These are phyloP conservation scores for Peronospora farinosa DNA, from an alignment of 352 stramenopile species.

Conservation along the genomic window DNA sequence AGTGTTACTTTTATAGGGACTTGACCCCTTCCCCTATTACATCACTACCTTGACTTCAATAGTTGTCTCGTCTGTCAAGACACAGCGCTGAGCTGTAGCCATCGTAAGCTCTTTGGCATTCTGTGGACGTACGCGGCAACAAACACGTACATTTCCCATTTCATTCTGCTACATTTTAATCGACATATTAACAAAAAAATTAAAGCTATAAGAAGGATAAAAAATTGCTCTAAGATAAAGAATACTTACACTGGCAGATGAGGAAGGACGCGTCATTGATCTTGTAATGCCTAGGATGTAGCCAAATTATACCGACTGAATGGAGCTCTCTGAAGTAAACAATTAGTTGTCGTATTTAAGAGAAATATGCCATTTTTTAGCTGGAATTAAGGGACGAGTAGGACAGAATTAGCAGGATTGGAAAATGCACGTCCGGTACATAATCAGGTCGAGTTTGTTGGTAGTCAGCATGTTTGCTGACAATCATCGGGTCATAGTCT, in stretches of 20 bases:
- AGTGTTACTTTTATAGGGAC: neutral
- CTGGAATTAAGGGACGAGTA: neutral
- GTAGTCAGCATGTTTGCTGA: constrained; percentile 33
- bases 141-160: constrained; percentile 70
- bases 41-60: constrained; percentile 61
- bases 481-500: constrained; percentile 44
- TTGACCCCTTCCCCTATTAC: neutral
- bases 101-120: constrained; percentile 77
- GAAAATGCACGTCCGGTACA: constrained; percentile 62
- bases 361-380: constrained; percentile 15
- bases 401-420: constrained; percentile 44
- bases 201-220: neutral
- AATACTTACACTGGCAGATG: constrained; percentile 13
- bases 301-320: constrained; percentile 10
- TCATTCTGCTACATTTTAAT: constrained; percentile 23
- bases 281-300: constrained; percentile 5
- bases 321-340: constrained; percentile 17
- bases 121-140: constrained; percentile 73
- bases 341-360: constrained; percentile 10
- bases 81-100: constrained; percentile 44
- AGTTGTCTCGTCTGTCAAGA: constrained; percentile 40
- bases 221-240: neutral
- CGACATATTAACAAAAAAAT: neutral
- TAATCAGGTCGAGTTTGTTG: constrained; percentile 39
- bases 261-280: constrained; percentile 24